Evolutionary conservation across 352 stramenopile species (phyloP), one percentile per base, ranked within the genome.

Genomic region (Globisporangium cylindrosporum): DNA sequence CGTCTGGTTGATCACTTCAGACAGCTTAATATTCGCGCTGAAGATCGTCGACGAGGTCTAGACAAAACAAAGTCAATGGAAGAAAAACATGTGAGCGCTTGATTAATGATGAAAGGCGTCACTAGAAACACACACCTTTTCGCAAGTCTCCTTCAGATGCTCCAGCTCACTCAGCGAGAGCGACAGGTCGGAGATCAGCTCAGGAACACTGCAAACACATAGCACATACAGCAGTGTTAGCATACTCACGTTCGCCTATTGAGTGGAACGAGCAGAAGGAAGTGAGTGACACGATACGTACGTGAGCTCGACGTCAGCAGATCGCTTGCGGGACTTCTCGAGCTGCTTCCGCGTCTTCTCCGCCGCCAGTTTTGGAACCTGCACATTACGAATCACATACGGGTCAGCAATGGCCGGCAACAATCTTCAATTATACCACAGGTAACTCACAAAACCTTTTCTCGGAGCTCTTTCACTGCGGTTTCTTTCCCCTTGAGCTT

Each of bases 41-140:
- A 73, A 81, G 59, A 92, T 88, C 24, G 73, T 84, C 67, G 76
- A 82, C 29, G 84, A 72, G 43, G 82, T 88, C 84, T 92, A 43
- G 27, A 1, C 4, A 10, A 57, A 43, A 32, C 27, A 32, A 32
- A 32, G 27, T 32, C 27, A 27, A n/a, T 18, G 2, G 15, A 22
- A 14, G 22, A 10, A 9, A 38, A n/a, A n/a, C 18, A 4, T 38
- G 53, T 59, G 25, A 59, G 25, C 8, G n/a, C 41, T 49, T 15
- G 41, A n/a, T 46, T 9, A 49, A 49, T 8, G 41, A 8, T 15
- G 3, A 29, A 6, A 38, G 6, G 36, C 15, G 2, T 1, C 46
- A 12, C 41, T 32, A 22, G 41, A 12, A 49, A 49, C n/a, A 22
- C 66, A 14, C 14, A 91, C 83, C 80, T 86, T 84, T 27, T 84